A percentile compares a stretch with the other conserved stretches of the same genome.
Evolutionary conservation across 176 grass and related monocot genomes (phyloP).

Genomic region (Canna indica): DNA sequence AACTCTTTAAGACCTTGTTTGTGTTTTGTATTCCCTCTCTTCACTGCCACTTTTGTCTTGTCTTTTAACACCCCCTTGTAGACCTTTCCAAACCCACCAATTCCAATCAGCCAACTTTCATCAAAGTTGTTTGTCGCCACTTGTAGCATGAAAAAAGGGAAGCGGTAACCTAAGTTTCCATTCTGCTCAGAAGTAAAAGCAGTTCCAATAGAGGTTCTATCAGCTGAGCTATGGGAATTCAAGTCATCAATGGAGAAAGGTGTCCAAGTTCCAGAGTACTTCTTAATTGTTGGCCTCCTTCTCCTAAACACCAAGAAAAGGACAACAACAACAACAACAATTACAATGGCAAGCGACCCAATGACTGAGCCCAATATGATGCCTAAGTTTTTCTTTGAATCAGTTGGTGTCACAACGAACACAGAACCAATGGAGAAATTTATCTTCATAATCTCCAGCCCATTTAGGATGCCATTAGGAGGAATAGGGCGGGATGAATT

Average conservation of each 20-base stretch:
- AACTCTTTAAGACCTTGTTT: slow-evolving; percentile 95
- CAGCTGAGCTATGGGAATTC: slow-evolving; percentile 62
- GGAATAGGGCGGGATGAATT: no score
- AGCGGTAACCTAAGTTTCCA: slow-evolving; percentile 66
- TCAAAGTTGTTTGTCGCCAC: slow-evolving; percentile 88
- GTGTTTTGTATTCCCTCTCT: slow-evolving; percentile 76
- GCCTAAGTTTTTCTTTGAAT: slow-evolving; percentile 45
- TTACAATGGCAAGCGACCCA: slow-evolving; percentile 41
- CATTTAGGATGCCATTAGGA: slow-evolving; percentile 80
- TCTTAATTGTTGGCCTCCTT: slow-evolving; percentile 47
- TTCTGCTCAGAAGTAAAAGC: slow-evolving; percentile 64
- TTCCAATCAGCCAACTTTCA: slow-evolving; percentile 86
- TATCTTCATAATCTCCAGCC: slow-evolving; percentile 90
- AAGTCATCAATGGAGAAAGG: slow-evolving; percentile 76
- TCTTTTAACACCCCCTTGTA: slow-evolving; percentile 73
- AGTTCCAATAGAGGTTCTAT: slow-evolving; percentile 60
- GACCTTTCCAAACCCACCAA: slow-evolving; percentile 90
- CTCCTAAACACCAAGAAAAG: slow-evolving; percentile 41
- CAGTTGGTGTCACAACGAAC: slow-evolving; percentile 34
- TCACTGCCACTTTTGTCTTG: slow-evolving; percentile 85
- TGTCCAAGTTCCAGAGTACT: slow-evolving; percentile 61
- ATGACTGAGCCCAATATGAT: slow-evolving; percentile 59
- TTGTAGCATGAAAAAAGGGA: slow-evolving; percentile 61
- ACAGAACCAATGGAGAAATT: slow-evolving; percentile 39
- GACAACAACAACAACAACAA: slow-evolving; percentile 45